Base-by-base conservation (phyloP, 805 yeast species). In the Cyberlindnera maritima region DNA sequence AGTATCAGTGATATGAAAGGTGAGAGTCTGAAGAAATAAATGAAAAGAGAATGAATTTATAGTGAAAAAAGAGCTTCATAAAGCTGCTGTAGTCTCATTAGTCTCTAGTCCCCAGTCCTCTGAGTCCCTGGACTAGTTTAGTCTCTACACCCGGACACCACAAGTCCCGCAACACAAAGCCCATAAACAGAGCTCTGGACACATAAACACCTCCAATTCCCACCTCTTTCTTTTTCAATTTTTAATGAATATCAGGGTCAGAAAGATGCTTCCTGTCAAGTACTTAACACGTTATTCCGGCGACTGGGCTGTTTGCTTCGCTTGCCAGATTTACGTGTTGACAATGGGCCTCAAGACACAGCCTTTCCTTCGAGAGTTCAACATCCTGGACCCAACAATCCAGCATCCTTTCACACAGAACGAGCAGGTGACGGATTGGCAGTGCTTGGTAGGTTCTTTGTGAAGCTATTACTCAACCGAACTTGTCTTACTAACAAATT, bases 311-410 rank as follows among this genome's bases (percentile, higher is more conserved):
- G 37, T 50, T 13, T 38, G 43, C 11, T 4, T 45, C 13, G 37
- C 26, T 4, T 38, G 46, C 34, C 49, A 44, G 41, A 8, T 45
- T 4, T 47, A 44, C 38, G 49, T 47, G 6, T 17, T 47, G 4
- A 37, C 48, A 3, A n/a, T 47, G 14, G 54, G 54, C 2, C 39
- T 47, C 15, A 23, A 32, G 14, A 44, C 52, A 2, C 10, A n/a
- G 43, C 71, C 72, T 1, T 62, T 65, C 40, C 49, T 56, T 11
- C 44, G 70, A 33, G 63, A 66, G 44, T 66, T 68, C 50, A 51
- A 49, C 38, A 46, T 67, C 31, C 46, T 52, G 36, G 68, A 67
- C 47, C 54, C 66, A 8, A 50, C 53, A 10, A 51, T 68, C 23
- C 63, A 62, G 40, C 67, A 66, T 47, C 65, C 68, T 12, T 66